phyloP scores from a whole-genome alignment of 2,329 filamentous ascomycete genomes.

The Samsoniella hepiali region DNA sequence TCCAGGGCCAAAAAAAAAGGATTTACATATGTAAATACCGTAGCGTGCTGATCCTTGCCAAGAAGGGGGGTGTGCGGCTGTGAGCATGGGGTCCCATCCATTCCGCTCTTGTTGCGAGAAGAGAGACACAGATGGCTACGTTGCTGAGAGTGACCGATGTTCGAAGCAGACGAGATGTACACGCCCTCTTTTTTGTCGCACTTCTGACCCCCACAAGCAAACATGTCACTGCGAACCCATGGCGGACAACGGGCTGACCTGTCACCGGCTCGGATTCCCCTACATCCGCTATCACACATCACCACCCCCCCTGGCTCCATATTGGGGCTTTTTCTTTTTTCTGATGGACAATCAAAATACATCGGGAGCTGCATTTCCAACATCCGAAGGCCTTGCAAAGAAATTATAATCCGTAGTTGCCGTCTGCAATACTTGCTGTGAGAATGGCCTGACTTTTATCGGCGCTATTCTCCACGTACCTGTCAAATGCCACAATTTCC shows the following conservation, averaged over 20 bases:
- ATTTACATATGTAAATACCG: background rate
- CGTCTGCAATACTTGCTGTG: background rate
- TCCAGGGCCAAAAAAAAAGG: background rate
- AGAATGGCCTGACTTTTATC: constrained; percentile 12
- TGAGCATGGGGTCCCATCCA: background rate
- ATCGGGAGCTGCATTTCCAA: background rate
- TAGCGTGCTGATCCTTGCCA: background rate
- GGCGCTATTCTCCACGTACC: constrained; percentile 5
- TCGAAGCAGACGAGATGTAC: background rate
- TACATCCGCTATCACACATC: constrained; percentile 1
- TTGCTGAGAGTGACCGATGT: background rate
- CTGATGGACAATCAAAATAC: background rate
- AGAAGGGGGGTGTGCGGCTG: background rate
- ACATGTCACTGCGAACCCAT: constrained; percentile 8
- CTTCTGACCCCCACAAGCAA: background rate
- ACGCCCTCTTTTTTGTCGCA: background rate
- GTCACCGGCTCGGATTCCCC: constrained; percentile 5
- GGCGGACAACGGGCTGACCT: background rate
- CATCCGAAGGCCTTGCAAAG: background rate
- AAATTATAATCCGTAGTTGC: background rate
- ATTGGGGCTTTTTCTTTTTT: background rate
- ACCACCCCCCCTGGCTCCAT: background rate
- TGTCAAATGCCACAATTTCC: background rate
- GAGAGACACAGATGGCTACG: constrained; percentile 5
- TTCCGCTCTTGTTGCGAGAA: background rate